These are phyloP conservation scores for Pythium scleroteichum DNA, from an alignment of 352 stramenopile species.

Conservation along the genomic window DNA sequence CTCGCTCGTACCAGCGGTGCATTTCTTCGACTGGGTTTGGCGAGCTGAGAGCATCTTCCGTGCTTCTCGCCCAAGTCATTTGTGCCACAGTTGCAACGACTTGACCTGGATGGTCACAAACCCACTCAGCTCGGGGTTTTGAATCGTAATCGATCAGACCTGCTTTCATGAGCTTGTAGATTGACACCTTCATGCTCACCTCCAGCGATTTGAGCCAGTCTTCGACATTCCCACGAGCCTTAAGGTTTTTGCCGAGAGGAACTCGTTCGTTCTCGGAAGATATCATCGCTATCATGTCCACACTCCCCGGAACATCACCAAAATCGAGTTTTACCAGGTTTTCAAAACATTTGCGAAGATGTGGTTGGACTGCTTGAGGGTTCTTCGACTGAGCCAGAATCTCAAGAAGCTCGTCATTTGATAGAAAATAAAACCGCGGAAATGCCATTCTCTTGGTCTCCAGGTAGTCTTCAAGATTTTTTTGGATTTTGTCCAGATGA, in stretches of 20 bases:
- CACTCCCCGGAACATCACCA: conserved; percentile 67
- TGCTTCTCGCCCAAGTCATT: conserved; percentile 92
- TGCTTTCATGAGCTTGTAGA: conserved; percentile 93
- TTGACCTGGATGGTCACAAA: conserved; percentile 90
- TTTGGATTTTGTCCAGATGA: conserved; percentile 90
- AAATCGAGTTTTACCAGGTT: conserved; percentile 84
- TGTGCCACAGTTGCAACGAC: conserved; percentile 93
- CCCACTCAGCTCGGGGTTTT: conserved; percentile 80
- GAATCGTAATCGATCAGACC: conserved; percentile 91
- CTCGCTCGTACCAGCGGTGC: conserved; percentile 70
- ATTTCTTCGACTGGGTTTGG: conserved; percentile 48
- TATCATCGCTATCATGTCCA: conserved; percentile 95
- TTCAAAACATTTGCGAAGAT: conserved; percentile 95
- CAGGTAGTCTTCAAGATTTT: conserved; percentile 91
- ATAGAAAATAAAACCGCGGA: conserved; percentile 95
- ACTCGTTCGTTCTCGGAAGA: conserved; percentile 90
- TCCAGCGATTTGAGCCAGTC: conserved; percentile 89
- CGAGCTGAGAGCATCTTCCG: conserved; percentile 74
- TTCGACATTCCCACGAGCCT: conserved; percentile 88
- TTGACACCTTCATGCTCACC: conserved; percentile 89
- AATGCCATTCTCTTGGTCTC: conserved; percentile 94
- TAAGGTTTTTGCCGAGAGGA: conserved; percentile 90
- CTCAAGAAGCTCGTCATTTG: conserved; percentile 94
- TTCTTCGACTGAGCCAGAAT: conserved; percentile 95
- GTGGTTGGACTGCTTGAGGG: conserved; percentile 92